Base-by-base conservation (phyloP, 2,329 filamentous ascomycete genomes). In the Fusarium sp. region DNA sequence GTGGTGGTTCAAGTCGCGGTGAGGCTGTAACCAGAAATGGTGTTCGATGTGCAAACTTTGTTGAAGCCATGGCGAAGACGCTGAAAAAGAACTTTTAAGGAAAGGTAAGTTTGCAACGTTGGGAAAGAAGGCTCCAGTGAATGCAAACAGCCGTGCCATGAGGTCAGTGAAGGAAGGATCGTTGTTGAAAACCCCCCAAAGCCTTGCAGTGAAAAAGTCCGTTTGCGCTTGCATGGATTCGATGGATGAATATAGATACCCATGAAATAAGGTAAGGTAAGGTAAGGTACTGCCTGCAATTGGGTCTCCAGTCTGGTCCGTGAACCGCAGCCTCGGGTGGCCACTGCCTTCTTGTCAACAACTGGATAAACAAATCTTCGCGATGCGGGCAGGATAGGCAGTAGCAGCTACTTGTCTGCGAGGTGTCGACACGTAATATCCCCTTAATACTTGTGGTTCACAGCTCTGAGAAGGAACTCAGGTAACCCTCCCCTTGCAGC, bases 241-340 rank as follows among this genome's bases (percentile, higher is more conserved):
- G 46, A 65, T 50, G 32, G 33, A 61, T 54, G 44, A 60, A 61
- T 52, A 58, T 58, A 47, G 46, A 67, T 21, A 68, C 64, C 65
- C 64, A 68, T 68, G 59, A 44, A 69, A 64, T 35, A 32, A 47
- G 43, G 43, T 38, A 38, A 43, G n/a, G 42, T 9, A 35, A 43
- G 23, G 42, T 54, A 46, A 49, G 21, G 46, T 23, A 35, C 42
- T 40, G 42, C 49, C 56, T 69, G 64, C 58, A 64, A 69, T 64
- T 64, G 64, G 57, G 58, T 60, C 32, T 64, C 40, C 61, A 67
- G 28, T 60, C 54, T 62, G 61, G 58, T 58, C 71, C 46, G 62
- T 64, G 71, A 74, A 73, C 66, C 70, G 53, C 40, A 60, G 58
- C 69, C 49, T 54, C 43, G 38, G 64, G 67, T 73, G 67, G 71